Evolutionary conservation across 441 rosid species (phyloP), one percentile per base, ranked within the genome.

Genomic region (Erodium trifolium): DNA sequence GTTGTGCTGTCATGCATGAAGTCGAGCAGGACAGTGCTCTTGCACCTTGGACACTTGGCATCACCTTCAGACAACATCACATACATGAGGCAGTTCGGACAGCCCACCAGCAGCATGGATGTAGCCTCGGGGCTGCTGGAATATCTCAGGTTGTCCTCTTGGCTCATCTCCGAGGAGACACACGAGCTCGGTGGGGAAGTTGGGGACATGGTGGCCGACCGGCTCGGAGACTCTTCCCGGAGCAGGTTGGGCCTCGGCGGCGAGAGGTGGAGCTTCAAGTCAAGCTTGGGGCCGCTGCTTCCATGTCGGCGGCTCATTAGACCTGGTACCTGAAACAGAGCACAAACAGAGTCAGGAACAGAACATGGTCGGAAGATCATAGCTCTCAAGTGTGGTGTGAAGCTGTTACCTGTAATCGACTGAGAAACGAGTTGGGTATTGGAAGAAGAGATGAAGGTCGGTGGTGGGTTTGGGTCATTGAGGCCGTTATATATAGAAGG

Each of bases 21-120:
- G 73, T 94, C 99, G 67, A 94, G 97, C 84, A 94, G 82, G 45
- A 94, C 98, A 16, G 99, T 84, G 78, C 99, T 92, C 87, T 92
- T 87, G 85, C 99, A 94, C 78, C 86, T 90, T 63, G 96, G 99
- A 74, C 99, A 94, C 70, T 88, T 88, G 51, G 99, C 89, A 59
- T 92, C 98, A 43, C 90, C 86, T 73, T 94, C 91, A 0, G 99
- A 89, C 35, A 94, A 88, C 98, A 94, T 94, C 18, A 94, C 27
- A 23, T 23, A 23, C 27, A 23, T 23, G 27, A 23, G 27, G 27
- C 27, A 23, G 27, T 23, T 23, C 98, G 67, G 90, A 94, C 99
- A 94, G 0, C 99, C 98, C 2, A 90, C 98, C 1, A 94, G 92
- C 67, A 90, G 81, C 99, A 94, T 94, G 23, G 98, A 86, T 11